These are phyloP conservation scores for Colletotrichum echinochloae DNA, from an alignment of 2,329 filamentous ascomycete genomes.

Conservation along the genomic window DNA sequence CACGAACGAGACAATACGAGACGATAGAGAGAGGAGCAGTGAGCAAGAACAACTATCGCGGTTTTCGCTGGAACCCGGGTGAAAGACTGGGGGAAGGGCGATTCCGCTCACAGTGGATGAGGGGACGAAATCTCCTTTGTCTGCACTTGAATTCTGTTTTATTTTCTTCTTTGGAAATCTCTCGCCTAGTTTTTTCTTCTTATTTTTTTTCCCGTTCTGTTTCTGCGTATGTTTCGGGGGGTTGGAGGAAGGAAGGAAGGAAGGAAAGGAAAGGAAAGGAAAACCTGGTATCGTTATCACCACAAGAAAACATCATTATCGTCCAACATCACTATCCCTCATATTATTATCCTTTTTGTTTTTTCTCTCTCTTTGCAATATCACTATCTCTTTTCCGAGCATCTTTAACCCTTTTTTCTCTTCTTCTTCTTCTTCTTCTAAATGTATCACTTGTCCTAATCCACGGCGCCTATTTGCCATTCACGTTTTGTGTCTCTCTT, in stretches of 20 bases:
- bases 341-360: not conserved
- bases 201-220: not conserved
- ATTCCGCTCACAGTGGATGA: conserved; percentile 25
- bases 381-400: not conserved
- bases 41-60: conserved; percentile 1
- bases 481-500: not conserved
- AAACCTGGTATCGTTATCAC: not conserved
- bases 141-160: not conserved
- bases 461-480: not conserved
- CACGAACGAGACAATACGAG: not conserved
- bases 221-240: not conserved
- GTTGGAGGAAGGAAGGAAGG: not conserved
- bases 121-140: conserved; percentile 35
- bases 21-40: not conserved
- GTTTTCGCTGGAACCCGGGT: conserved; percentile 28
- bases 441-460: no score
- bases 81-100: conserved; percentile 34
- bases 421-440: no score
- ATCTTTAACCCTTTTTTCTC: no score
- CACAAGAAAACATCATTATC: not conserved
- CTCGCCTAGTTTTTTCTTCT: not conserved
- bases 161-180: not conserved
- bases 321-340: no score
- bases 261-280: not conserved
- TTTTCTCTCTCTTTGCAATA: not conserved